Evolutionary conservation across 2,329 filamentous ascomycete species (phyloP).

Genomic region (Mycosphaerella arachidis): DNA sequence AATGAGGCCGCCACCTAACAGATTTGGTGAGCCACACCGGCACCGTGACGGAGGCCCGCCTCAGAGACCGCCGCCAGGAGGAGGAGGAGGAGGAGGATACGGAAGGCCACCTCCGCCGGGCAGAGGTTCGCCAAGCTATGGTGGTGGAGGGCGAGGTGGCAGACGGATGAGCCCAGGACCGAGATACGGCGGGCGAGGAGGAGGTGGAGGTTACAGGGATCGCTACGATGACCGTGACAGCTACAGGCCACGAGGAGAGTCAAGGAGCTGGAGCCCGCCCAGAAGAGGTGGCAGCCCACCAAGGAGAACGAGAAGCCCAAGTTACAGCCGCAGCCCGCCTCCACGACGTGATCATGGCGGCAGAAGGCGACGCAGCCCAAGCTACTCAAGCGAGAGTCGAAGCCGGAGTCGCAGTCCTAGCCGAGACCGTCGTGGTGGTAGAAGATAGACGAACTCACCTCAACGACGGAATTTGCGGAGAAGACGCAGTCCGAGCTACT

Average conservation of each 20-base stretch:
- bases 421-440: conserved; percentile 24
- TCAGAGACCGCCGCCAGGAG: conserved; percentile 4
- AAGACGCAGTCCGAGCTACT: conserved; percentile 13
- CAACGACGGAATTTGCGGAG: conserved; percentile 3
- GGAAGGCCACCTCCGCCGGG: conserved; percentile 21
- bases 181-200: conserved; percentile 25
- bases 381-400: conserved; percentile 20
- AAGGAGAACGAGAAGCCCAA: conserved; percentile 18
- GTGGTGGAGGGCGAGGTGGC: conserved; percentile 16
- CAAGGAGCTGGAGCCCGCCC: conserved; percentile 30
- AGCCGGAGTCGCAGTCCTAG: conserved; percentile 23
- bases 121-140: conserved; percentile 23
- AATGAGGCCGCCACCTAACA: conserved; percentile 56
- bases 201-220: conserved; percentile 28
- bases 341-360: conserved; percentile 9
- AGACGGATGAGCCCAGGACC: conserved; percentile 27
- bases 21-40: conserved; percentile 39
- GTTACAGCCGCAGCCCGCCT: conserved; percentile 21
- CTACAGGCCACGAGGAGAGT: conserved; percentile 26
- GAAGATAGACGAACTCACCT: conserved; percentile 17
- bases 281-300: conserved; percentile 17
- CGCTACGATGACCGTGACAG: conserved; percentile 27
- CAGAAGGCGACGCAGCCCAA: conserved; percentile 6
- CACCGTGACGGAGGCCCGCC: conserved; percentile 25
- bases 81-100: conserved; percentile 9